Percentiles rank a stretch among this genome's conserved stretches.
These are phyloP conservation scores for Pichia kudriavzevii DNA, from an alignment of 1,139 yeast species.

Conservation along the genomic window DNA sequence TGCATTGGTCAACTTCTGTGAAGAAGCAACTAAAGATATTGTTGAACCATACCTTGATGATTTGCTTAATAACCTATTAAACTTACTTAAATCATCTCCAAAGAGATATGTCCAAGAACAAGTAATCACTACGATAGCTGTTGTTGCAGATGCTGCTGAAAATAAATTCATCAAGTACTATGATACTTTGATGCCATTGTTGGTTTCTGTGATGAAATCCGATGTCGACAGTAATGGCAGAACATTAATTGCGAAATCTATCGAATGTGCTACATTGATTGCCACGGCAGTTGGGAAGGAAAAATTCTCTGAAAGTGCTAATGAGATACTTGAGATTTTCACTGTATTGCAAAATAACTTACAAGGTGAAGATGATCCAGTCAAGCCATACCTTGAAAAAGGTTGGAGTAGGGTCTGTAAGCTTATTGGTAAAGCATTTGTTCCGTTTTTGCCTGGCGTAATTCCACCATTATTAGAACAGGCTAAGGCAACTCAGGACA, in stretches of 20 bases:
- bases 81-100: slow-evolving; percentile 65
- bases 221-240: slow-evolving; percentile 79
- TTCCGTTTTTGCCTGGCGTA: slow-evolving; percentile 83
- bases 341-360: slow-evolving; percentile 63
- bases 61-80: slow-evolving; percentile 64
- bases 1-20: slow-evolving; percentile 90
- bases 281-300: slow-evolving; percentile 97
- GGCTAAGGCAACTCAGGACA: slow-evolving; percentile 86
- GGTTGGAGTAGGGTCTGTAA: slow-evolving; percentile 96
- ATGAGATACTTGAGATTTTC: slow-evolving; percentile 65
- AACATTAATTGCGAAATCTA: slow-evolving; percentile 81
- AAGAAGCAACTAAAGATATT: slow-evolving; percentile 79
- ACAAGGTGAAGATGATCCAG: slow-evolving; percentile 65
- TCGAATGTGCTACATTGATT: slow-evolving; percentile 90
- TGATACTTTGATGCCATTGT: slow-evolving; percentile 88
- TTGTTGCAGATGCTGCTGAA: slow-evolving; percentile 97
- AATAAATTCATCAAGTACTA: slow-evolving; percentile 82
- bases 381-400: slow-evolving; percentile 78
- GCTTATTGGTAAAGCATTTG: slow-evolving; percentile 75
- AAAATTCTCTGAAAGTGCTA: slow-evolving; percentile 70
- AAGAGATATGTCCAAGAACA: slow-evolving; percentile 95
- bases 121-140: slow-evolving; percentile 91
- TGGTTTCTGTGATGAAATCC: slow-evolving; percentile 69
- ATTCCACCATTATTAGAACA: slow-evolving; percentile 79
- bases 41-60: slow-evolving; percentile 87